Base-by-base conservation (phyloP, 2,329 filamentous ascomycete genomes). In the Paracoccidioides lutzii region DNA sequence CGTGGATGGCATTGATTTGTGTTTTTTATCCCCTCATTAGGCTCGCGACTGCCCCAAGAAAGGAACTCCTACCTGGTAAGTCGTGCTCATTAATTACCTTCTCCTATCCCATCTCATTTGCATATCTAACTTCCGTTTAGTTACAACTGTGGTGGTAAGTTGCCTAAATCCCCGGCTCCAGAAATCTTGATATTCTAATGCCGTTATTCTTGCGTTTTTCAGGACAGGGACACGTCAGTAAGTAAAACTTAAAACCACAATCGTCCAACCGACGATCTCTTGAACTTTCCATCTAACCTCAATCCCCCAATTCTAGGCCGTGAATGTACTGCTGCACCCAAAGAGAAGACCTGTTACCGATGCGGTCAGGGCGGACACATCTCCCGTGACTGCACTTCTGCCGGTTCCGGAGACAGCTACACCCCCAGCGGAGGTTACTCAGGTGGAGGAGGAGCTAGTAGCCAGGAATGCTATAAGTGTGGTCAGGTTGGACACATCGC, bases 401-500 rank as follows among this genome's bases (percentile, higher is more conserved):
- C 69, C 54, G 68, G 64, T 57, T 69, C 68, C 48, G 75, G 73
- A 59, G 74, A 73, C 64, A 75, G 73, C 62, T 76, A 73, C 62
- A 69, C 68, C 52, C 67, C 71, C 58, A 72, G 74, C 60, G 75
- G 74, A 63, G 71, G 73, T 61, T 71, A 71, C 63, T 71, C 75
- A 61, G 70, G 59, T 48, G 65, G 66, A 7, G 43, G 43, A 12
- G 43, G 43, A 32, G 43, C 28, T 57, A 74, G 76, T 75, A 66
- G 78, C 65, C 75, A 85, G 64, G 86, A 95, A 76, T 95, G 90
- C 83, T 96, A 96, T 84, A 96, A 96, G 85, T 98, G 93, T 76
- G 90, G 90, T 61, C 88, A 95, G 78, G 81, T 90, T 63, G 93
- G 93, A 59, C 93, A 97, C 81, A 96, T 97, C 73, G 91, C 93